Evolutionary conservation across 116 monocot genomes (phyloP), one percentile per base, ranked within the genome.

Genomic region (Iris pallida): DNA sequence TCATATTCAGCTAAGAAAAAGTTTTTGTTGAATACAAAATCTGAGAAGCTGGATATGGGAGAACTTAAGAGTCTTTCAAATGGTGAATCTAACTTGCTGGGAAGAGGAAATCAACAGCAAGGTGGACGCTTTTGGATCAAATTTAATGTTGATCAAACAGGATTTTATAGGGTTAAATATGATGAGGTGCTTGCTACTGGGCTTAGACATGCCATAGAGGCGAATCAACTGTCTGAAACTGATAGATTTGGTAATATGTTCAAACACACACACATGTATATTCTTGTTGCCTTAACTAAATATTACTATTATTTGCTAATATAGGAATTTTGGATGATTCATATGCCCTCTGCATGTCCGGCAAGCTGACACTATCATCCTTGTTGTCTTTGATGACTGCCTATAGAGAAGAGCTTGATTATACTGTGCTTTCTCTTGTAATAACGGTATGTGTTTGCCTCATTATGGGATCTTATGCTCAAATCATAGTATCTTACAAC

Each of bases 161-260:
- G 97, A 16, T 97, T 97, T 78, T 97, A 92, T 62, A 75, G 97
- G 70, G 92, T 97, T 13, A 87, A 83, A 66, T 97, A 97, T 81
- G 85, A 90, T 76, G 82, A 76, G 42, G 79, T 78, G 52, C 87
- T 97, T 78, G 80, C 89, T 75, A 59, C 83, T 68, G 73, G 87
- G 62, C 89, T 97, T 68, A 77, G 74, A 73, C 69, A 72, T 76
- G 97, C 97, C 7, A 90, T 92, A 65, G 85, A 87, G 62, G 59
- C 77, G 11, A 87, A 90, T 13, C 74, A 81, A 77, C 63, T 97
- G 16, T 82, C 87, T 66, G 74, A 77, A 67, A 81, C 85, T 20
- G 97, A 97, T 75, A 84, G 97, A 90, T 92, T 79, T 83, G 97
- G 97, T 91, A 86, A 68, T 61, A 55, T 78, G 13, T 3, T 59